Evolutionary conservation across 2,329 filamentous ascomycete genomes (phyloP), one percentile per base, ranked within the genome.

Genomic region (Neonectria neomacrospora): DNA sequence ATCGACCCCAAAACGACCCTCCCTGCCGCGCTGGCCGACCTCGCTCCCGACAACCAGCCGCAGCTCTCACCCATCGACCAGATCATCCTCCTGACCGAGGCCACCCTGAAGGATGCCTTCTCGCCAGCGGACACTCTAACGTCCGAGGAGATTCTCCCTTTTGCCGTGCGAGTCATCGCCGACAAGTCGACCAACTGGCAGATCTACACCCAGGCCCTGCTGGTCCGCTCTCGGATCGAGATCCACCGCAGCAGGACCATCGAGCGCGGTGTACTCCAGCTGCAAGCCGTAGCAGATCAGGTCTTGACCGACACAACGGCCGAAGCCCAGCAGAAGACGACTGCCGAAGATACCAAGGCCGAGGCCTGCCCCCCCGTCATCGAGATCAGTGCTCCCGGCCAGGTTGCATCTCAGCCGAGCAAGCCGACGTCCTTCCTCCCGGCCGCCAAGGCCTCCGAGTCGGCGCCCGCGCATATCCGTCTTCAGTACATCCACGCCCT

Each of bases 111-210:
- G 65, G 97, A 98, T 73, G 94, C 92, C 0, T 91, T 90, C 66
- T 91, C 94, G 0, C 94, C 96, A 0, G 84, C 89, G 1, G 91
- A 98, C 75, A 90, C 92, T 0, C 82, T 99, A 1, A 98, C 94
- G 0, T 86, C 94, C n/a, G 94, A 98, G 79, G 93, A 98, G 75
- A 95, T 97, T 5, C 80, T 97, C 1, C 96, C 96, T 0, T 99
- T 95, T 75, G 96, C 96, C 1, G 91, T 90, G 2, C 88, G 96
- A 42, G 96, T 98, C 0, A 84, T 99, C 1, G 87, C 91, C 9
- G 94, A 96, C 64, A 94, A 95, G 70, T 91, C 91, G 48, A 95
- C 93, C 1, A 99, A 98, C 77, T 99, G 96, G 96, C 96, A 98
- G 77, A 90, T 97, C 34, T 98, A 98, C 76, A 97, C 96, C 0